Conservation (phyloP, 2,329 filamentous ascomycete species). For the Paracoccidioides brasiliensis region DNA sequence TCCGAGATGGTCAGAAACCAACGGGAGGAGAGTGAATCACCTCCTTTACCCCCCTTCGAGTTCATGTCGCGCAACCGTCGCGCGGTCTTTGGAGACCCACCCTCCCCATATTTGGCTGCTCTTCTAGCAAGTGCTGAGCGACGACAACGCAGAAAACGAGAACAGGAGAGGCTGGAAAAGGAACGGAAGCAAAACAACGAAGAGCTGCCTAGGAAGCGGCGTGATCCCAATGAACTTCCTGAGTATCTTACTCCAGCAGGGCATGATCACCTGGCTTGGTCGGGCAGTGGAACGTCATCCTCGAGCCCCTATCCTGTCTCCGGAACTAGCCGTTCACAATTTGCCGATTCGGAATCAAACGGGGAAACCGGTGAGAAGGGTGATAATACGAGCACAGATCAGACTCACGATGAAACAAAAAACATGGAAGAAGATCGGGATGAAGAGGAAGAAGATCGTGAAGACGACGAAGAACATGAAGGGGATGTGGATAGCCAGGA, state of each 20-base stretch:
- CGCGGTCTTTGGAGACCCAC: neutral
- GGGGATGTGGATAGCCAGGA: neutral
- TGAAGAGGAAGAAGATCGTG: neutral
- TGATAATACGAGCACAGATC: neutral
- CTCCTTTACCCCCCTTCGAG: neutral
- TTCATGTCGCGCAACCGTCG: slow-evolving; percentile 2
- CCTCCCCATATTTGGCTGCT: neutral
- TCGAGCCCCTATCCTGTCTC: neutral
- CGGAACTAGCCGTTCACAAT: neutral
- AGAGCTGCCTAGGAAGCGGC: neutral
- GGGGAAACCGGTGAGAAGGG: neutral
- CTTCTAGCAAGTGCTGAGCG: neutral
- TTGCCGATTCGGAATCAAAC: slow-evolving; percentile 2
- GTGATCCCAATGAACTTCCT: neutral
- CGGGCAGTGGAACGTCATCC: neutral
- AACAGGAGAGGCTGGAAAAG: neutral
- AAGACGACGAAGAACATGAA: neutral
- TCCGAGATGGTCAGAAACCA: neutral
- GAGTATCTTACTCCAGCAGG: neutral
- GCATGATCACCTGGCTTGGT: neutral
- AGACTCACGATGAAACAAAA: neutral
- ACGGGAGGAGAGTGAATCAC: neutral
- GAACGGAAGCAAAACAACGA: neutral
- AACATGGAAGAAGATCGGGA: neutral
- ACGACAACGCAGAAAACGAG: neutral